These are phyloP conservation scores for Phytophthora pinifolia DNA, from an alignment of 352 stramenopile genomes.

Conservation along the genomic window DNA sequence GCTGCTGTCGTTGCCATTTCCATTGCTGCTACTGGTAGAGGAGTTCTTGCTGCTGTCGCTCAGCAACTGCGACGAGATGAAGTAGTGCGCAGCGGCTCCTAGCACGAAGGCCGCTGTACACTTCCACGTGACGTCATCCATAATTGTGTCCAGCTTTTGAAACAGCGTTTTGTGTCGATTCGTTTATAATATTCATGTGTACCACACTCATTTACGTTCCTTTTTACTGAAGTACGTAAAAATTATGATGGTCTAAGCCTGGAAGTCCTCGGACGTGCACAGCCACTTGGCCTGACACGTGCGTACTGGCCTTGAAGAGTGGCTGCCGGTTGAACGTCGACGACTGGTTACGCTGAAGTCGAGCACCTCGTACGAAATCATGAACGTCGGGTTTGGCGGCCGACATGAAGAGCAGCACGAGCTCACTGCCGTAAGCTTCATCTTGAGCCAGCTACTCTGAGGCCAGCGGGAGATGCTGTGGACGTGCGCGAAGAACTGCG, in stretches of 20 bases:
- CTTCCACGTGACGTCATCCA: conserved; percentile 80
- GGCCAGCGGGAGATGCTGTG: conserved; percentile 68
- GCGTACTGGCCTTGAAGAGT: conserved; percentile 44
- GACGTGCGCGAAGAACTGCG: conserved; percentile 91
- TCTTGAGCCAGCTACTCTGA: conserved; percentile 20
- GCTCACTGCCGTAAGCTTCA: conserved; percentile 16
- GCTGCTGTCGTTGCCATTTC: conserved; percentile 7
- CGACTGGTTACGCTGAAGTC: too few species aligned
- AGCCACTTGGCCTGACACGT: conserved; percentile 56
- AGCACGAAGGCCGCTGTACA: conserved; percentile 75
- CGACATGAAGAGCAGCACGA: conserved; percentile 78
- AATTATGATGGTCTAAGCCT: too few species aligned
- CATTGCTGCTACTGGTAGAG: conserved; percentile 12
- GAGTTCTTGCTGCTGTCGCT: conserved; percentile 12
- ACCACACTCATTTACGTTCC: too few species aligned
- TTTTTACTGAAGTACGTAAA: too few species aligned
- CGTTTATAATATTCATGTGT: too few species aligned
- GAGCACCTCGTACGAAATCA: conserved; percentile 75
- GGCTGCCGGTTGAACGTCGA: conserved; percentile 47
- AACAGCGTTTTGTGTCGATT: too few species aligned
- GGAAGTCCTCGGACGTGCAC: conserved; percentile 61
- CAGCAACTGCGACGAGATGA: conserved; percentile 42
- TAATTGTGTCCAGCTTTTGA: not conserved
- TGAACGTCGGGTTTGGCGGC: conserved; percentile 88
- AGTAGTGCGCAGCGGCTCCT: conserved; percentile 67